Conservation (phyloP, 495 filamentous ascomycete species). For the Xylaria bambusicola region DNA sequence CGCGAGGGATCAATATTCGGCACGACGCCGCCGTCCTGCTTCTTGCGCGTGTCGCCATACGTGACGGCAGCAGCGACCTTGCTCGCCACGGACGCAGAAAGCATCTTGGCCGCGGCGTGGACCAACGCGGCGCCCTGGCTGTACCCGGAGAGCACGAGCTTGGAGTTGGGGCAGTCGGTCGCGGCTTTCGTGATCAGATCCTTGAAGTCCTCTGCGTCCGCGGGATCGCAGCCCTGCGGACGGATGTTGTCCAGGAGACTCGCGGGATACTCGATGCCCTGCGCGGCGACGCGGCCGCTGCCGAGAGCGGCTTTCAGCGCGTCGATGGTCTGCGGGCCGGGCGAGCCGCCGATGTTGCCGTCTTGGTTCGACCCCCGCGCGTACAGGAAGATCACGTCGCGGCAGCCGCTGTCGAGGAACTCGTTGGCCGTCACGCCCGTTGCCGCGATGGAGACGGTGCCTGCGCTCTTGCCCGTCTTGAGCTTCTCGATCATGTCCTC, state of each 20-base stretch:
- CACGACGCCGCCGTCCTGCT: conserved; percentile 50
- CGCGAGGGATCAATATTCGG: conserved; percentile 47
- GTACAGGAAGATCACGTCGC: conserved; percentile 53
- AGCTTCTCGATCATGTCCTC: conserved; percentile 21
- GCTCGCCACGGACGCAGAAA: conserved; percentile 42
- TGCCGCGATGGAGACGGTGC: conserved; percentile 5
- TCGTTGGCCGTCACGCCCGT: conserved; percentile 41
- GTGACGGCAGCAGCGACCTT: conserved; percentile 57
- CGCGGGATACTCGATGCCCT: conserved; percentile 44
- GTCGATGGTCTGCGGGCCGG: conserved; percentile 29
- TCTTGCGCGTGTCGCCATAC: conserved; percentile 60
- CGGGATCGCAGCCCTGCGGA: conserved; percentile 34
- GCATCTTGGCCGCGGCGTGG: conserved; percentile 48
- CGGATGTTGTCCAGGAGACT: conserved; percentile 38
- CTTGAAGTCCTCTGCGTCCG: conserved; percentile 38
- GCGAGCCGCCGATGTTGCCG: conserved; percentile 48
- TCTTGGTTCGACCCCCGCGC: conserved; percentile 53
- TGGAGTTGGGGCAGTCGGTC: conserved; percentile 37
- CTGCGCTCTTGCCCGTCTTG: conserved; percentile 12
- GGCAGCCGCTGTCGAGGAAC: conserved; percentile 45
- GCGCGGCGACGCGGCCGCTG: conserved; percentile 32
- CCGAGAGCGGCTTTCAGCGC: conserved; percentile 33
- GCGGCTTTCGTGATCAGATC: conserved; percentile 36
- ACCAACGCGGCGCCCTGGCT: conserved; percentile 61
- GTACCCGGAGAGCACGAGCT: conserved; percentile 43